These are phyloP conservation scores for Neoboletus brunneissimus DNA, from an alignment of 768 basidiomycete genomes.

Conservation along the genomic window DNA sequence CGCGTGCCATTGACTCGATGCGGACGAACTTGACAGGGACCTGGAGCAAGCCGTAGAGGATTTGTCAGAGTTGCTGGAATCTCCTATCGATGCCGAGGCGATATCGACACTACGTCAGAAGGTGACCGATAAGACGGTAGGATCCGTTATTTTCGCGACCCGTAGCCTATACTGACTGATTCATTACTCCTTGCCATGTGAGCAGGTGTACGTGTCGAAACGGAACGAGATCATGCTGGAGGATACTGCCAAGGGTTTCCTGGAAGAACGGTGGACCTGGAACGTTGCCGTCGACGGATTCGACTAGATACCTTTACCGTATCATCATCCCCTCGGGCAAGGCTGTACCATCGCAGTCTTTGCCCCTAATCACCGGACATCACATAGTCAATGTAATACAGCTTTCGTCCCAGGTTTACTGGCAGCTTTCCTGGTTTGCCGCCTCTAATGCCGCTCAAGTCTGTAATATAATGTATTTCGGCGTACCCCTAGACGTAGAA, in stretches of 20 bases:
- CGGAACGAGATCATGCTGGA: slow-evolving; percentile 93
- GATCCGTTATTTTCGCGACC: slow-evolving; percentile 21
- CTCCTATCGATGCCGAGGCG: slow-evolving; percentile 81
- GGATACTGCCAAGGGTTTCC: slow-evolving; percentile 88
- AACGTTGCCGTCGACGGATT: slow-evolving; percentile 71
- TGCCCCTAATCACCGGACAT: slow-evolving; percentile 2
- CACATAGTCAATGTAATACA: background rate
- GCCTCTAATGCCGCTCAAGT: slow-evolving; percentile 4
- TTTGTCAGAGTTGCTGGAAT: slow-evolving; percentile 87
- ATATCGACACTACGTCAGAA: slow-evolving; percentile 83
- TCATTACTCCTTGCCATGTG: background rate
- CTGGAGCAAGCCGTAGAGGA: slow-evolving; percentile 95
- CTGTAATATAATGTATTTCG: slow-evolving; percentile 15
- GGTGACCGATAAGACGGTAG: slow-evolving; percentile 92
- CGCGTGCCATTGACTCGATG: background rate
- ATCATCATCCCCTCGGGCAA: background rate
- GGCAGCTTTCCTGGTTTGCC: background rate
- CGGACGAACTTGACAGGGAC: slow-evolving; percentile 50
- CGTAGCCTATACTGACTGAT: background rate
- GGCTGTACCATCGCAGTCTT: background rate
- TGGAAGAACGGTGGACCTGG: slow-evolving; percentile 85
- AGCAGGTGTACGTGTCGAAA: slow-evolving; percentile 90
- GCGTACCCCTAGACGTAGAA: background rate
- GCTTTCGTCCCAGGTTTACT: slow-evolving; percentile 1
- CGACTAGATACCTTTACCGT: slow-evolving; percentile 37